These are phyloP conservation scores for Hevea brasiliensis DNA, from an alignment of 345 rosid species.

Conservation along the genomic window DNA sequence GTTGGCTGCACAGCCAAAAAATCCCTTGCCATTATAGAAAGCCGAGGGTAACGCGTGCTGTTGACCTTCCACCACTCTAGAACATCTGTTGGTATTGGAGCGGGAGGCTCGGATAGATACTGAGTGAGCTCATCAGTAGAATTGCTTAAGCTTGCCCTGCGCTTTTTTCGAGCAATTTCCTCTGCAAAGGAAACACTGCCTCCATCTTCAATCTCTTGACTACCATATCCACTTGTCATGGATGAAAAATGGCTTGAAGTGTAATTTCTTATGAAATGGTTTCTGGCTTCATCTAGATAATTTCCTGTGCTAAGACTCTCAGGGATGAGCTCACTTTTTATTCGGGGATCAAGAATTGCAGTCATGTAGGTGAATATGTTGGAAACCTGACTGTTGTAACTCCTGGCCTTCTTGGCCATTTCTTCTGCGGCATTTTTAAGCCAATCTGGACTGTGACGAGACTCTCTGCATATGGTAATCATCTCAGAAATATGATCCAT, in stretches of 20 bases:
- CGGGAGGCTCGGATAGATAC: constrained; percentile 83
- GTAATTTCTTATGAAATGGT: constrained; percentile 70
- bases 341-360: constrained; percentile 86
- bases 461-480: constrained; percentile 62
- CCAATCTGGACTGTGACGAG: constrained; percentile 78
- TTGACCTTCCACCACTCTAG: constrained; percentile 95
- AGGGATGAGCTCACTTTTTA: constrained; percentile 82
- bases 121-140: constrained; percentile 84
- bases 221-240: constrained; percentile 49
- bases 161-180: constrained; percentile 86
- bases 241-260: constrained; percentile 61
- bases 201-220: constrained; percentile 77
- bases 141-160: constrained; percentile 70
- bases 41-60: constrained; percentile 77
- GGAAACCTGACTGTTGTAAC: constrained; percentile 68
- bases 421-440: constrained; percentile 76
- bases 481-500: constrained; percentile 94
- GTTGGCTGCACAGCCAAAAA: constrained; percentile 82
- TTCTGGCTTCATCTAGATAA: constrained; percentile 83
- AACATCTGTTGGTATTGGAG: constrained; percentile 80
- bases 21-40: constrained; percentile 85
- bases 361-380: constrained; percentile 82
- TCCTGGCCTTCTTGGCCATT: constrained; percentile 81
- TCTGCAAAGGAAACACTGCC: constrained; percentile 84
- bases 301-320: constrained; percentile 64